Evolutionary conservation across 768 basidiomycete species (phyloP), one percentile per base, ranked within the genome.

Genomic region (Aureoboletus auriporus): DNA sequence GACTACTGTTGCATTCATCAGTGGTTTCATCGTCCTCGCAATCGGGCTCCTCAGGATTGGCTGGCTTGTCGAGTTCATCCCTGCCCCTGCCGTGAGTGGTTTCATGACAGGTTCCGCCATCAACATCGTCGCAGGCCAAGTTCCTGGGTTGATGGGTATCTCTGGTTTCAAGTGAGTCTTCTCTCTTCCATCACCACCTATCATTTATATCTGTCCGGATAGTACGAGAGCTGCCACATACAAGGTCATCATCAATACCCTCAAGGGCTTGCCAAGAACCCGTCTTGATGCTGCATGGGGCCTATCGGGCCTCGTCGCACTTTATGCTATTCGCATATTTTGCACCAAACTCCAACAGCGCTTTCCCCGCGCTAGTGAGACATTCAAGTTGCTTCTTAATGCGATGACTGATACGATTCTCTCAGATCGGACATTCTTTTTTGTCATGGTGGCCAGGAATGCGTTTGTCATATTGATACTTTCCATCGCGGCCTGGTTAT

Each of bases 81-180:
- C 90, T 16, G 76, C 80, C 7, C 87, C 88, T 3, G 89, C 89
- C 3, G 84, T 92, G 51, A 86, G 84, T 57, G 87, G 86, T 16
- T 90, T 95, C 72, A 96, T 99, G 93, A 98, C 95, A 0, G 95
- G 95, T 16, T 93, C 89, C n/a, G 95, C 95, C 31, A 82, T 97
- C 70, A 93, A 75, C 64, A 98, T 98, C 58, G 85, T 83, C 13
- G 76, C 83, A 14, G 83, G 91, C 30, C 95, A 99, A 69, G 76
- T 96, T 5, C 93, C 95, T 2, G 87, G 85, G 0, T 67, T 99
- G 39, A 82, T 99, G 75, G 96, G 94, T 20, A 87, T 91, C 47
- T 75, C 81, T 46, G 85, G 84, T 26, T 90, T 96, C 65, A 77
- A 89, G 89, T 90, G 51, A 59, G 85, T 71, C 42, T 13, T 27